phyloP scores from a whole-genome alignment of 257 asterid genomes.

The Gentiana dahurica region DNA sequence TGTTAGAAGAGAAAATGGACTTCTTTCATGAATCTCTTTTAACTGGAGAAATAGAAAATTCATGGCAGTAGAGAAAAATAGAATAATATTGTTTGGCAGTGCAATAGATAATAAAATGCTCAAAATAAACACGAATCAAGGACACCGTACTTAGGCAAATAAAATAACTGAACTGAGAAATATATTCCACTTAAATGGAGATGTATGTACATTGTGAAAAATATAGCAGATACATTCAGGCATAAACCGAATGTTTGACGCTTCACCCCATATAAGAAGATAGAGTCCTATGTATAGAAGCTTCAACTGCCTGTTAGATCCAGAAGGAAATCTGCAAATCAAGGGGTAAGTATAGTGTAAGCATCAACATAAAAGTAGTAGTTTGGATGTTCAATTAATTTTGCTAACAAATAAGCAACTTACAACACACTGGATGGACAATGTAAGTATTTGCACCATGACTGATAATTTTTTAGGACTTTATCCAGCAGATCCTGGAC shows the following conservation, averaged over 20 bases:
- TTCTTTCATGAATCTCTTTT: background rate
- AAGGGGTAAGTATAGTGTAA: conserved; percentile 5
- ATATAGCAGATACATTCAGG: conserved; percentile 98
- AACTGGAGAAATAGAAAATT: background rate
- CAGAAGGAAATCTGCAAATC: conserved; percentile 44
- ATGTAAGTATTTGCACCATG: conserved; percentile 90
- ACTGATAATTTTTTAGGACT: conserved; percentile 66
- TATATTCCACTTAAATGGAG: background rate
- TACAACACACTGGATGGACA: conserved; percentile 55
- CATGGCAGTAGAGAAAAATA: background rate
- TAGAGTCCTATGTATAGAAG: conserved; percentile 92
- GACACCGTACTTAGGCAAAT: background rate
- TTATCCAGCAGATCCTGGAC: conserved; percentile 57
- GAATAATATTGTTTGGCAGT: background rate
- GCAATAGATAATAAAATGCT: background rate
- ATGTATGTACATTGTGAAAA: conserved; percentile 58
- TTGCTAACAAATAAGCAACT: conserved; percentile 21
- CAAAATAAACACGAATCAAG: background rate
- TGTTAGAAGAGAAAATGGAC: too few species aligned
- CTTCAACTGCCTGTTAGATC: conserved; percentile 62
- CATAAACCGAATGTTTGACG: conserved; percentile 96
- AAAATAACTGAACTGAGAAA: conserved; percentile 1
- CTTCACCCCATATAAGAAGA: conserved; percentile 99
- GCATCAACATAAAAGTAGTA: conserved; percentile 1
- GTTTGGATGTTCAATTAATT: background rate